phyloP scores from a whole-genome alignment of 352 stramenopile species.

The Blastocystis sp. region DNA sequence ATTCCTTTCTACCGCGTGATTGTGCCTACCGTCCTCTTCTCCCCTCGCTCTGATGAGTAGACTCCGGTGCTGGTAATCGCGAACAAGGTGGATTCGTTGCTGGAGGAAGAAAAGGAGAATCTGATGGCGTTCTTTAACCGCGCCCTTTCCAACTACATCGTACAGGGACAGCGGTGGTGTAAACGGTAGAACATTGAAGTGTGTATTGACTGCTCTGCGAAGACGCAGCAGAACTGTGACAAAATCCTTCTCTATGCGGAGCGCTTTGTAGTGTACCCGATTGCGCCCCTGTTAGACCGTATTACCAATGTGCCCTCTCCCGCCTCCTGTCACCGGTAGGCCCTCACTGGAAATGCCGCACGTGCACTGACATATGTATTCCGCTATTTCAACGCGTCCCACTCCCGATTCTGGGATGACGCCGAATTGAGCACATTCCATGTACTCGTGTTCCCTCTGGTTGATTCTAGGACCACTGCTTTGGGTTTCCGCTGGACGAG shows the following conservation, averaged over 20 bases:
- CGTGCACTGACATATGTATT: not conserved
- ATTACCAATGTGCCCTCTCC: not conserved
- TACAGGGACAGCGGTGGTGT: not conserved
- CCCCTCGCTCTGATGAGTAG: not conserved
- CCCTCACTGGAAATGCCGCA: conserved; percentile 3
- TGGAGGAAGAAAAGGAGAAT: not conserved
- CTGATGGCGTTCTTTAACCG: not conserved
- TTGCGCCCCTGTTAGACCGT: conserved; percentile 34
- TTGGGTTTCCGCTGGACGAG: not conserved
- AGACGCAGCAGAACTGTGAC: conserved; percentile 33
- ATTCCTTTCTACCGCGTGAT: conserved; percentile 1
- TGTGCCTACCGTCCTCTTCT: not conserved
- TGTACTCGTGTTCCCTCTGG: not conserved
- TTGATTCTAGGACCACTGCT: conserved; percentile 32
- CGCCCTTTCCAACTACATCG: not conserved
- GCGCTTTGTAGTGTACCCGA: conserved; percentile 4
- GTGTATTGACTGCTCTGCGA: conserved; percentile 53
- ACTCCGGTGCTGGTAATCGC: conserved; percentile 30
- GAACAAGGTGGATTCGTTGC: conserved; percentile 17
- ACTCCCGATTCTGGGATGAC: conserved; percentile 1
- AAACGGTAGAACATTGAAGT: conserved; percentile 55
- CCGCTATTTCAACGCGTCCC: conserved; percentile 7
- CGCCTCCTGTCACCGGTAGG: not conserved
- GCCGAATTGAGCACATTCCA: conserved; percentile 22
- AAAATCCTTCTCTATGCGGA: conserved; percentile 32